phyloP scores from a whole-genome alignment of 495 filamentous ascomycete genomes.

The Penicillium soppii region DNA sequence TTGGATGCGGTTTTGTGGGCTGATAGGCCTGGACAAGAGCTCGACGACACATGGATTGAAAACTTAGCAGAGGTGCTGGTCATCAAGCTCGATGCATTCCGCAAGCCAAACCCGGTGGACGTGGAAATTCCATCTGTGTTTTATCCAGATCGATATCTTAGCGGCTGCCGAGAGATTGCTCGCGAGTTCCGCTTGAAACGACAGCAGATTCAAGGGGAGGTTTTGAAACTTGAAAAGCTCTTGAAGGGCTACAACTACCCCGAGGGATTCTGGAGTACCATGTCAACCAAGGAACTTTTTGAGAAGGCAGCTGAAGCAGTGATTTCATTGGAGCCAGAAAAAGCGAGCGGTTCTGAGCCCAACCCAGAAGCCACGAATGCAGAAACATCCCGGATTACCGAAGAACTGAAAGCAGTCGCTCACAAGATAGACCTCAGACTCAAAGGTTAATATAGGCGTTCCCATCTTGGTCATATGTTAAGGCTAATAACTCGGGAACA shows the following conservation, averaged over 20 bases:
- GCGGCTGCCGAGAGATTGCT: conserved; percentile 52
- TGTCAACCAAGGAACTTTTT: conserved; percentile 35
- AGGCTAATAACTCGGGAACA: conserved; percentile 25
- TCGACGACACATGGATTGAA: conserved; percentile 56
- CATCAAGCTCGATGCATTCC: conserved; percentile 53
- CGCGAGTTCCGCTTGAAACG: conserved; percentile 46
- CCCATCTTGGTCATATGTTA: background rate
- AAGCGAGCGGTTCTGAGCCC: conserved; percentile 16
- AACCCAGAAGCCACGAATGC: conserved; percentile 17
- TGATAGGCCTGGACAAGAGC: conserved; percentile 45
- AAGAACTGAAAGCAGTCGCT: conserved; percentile 38
- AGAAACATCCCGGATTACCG: conserved; percentile 31
- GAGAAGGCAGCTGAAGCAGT: conserved; percentile 35
- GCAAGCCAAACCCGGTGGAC: conserved; percentile 47
- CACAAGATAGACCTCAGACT: conserved; percentile 51
- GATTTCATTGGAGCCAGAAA: conserved; percentile 25
- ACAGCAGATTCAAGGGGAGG: conserved; percentile 36
- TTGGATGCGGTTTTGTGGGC: conserved; percentile 68
- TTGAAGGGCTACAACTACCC: conserved; percentile 32
- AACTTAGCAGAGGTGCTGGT: conserved; percentile 67
- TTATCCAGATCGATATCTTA: conserved; percentile 78
- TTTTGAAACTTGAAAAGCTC: conserved; percentile 40
- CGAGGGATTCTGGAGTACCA: conserved; percentile 14
- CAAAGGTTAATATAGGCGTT: conserved; percentile 31
- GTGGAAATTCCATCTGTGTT: conserved; percentile 69